phyloP scores from a whole-genome alignment of 129 eudicot species.

The Saussurea involucrata region DNA sequence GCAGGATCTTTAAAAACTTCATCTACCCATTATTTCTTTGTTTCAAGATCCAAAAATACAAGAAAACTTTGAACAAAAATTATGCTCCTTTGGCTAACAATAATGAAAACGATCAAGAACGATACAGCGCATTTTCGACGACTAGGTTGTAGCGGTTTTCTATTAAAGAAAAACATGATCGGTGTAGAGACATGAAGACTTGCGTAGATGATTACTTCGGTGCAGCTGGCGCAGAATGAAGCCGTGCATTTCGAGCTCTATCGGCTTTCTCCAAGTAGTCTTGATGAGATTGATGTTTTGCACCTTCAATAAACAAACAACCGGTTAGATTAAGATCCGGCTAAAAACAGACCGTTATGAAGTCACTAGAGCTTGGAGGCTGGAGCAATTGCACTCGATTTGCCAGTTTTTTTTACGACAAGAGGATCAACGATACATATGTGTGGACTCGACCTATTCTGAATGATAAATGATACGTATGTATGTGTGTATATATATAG shows the following conservation, averaged over 20 bases:
- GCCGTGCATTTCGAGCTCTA: constrained; percentile 77
- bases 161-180: constrained; percentile 11
- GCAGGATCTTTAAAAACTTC: constrained; percentile 6
- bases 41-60: constrained; percentile 13
- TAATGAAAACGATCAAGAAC: neutral
- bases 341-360: neutral
- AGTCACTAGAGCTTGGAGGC: neutral
- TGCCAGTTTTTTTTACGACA: neutral
- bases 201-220: constrained; percentile 31
- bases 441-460: neutral
- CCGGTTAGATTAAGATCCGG: neutral
- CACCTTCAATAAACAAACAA: constrained; percentile 41
- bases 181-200: neutral
- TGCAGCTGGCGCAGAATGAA: constrained; percentile 65
- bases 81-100: neutral
- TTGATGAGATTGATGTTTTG: constrained; percentile 88
- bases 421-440: neutral
- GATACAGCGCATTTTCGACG: neutral
- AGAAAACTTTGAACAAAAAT: neutral
- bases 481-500: too few species aligned
- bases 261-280: constrained; percentile 93
- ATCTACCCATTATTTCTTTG: constrained; percentile 22
- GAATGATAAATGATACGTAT: neutral
- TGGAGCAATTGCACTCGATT: neutral
- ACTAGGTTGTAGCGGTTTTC: constrained; percentile 6